A percentile compares a stretch with the other conserved stretches of the same genome.
Conservation (phyloP, 495 filamentous ascomycete species). For the Daldinia childiae region DNA sequence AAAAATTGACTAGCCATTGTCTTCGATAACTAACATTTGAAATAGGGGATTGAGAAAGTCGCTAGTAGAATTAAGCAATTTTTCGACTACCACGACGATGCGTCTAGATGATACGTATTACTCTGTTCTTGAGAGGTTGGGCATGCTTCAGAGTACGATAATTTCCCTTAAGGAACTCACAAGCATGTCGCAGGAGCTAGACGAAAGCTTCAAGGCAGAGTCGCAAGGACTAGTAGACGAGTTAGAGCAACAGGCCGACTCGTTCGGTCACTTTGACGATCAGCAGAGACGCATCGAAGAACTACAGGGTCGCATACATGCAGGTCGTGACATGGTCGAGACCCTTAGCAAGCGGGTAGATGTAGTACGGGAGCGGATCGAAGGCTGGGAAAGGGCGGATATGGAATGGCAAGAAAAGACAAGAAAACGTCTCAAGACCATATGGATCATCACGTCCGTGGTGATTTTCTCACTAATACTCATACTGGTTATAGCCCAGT, state of each 20-base stretch:
- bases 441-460: slow-evolving; percentile 65
- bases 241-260: slow-evolving; percentile 69
- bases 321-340: slow-evolving; percentile 69
- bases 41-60: slow-evolving; percentile 55
- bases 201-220: slow-evolving; percentile 69
- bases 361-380: slow-evolving; percentile 69
- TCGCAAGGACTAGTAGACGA: slow-evolving; percentile 69
- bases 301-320: slow-evolving; percentile 71
- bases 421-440: slow-evolving; percentile 66
- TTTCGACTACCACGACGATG: slow-evolving; percentile 67
- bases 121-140: slow-evolving; percentile 79
- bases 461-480: slow-evolving; percentile 58
- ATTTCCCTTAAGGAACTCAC: slow-evolving; percentile 74
- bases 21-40: slow-evolving; percentile 25
- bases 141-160: slow-evolving; percentile 73
- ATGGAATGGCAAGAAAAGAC: slow-evolving; percentile 76
- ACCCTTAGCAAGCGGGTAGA: slow-evolving; percentile 73
- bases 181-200: slow-evolving; percentile 66
- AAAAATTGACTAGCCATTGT: not conserved
- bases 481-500: slow-evolving; percentile 53
- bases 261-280: slow-evolving; percentile 72
- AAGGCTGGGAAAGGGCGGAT: slow-evolving; percentile 76
- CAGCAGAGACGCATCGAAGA: slow-evolving; percentile 73
- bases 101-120: slow-evolving; percentile 90
- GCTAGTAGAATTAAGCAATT: slow-evolving; percentile 53